Evolutionary conservation across 164 flowering plant genomes (phyloP).

Genomic region (Sextonia rubra): DNA sequence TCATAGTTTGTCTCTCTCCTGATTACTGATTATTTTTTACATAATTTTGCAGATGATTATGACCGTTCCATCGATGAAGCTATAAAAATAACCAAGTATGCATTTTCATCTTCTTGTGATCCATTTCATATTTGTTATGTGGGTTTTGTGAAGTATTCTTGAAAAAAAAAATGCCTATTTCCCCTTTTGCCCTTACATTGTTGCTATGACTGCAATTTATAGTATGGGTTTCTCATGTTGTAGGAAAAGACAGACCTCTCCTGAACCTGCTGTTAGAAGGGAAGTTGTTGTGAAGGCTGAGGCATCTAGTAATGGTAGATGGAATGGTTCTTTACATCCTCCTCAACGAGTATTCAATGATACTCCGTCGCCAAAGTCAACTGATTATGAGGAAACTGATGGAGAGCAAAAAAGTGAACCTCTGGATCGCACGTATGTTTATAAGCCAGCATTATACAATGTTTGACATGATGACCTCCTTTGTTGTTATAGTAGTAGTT

Average conservation of each 20-base stretch:
- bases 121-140: neutral
- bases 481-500: no score
- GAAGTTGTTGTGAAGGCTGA: slow-evolving; percentile 47
- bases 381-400: slow-evolving; percentile 53
- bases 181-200: neutral
- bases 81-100: slow-evolving; percentile 90
- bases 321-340: slow-evolving; percentile 47
- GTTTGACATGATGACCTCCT: neutral
- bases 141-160: neutral
- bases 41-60: slow-evolving; percentile 75
- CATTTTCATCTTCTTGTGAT: slow-evolving; percentile 3
- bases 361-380: slow-evolving; percentile 52
- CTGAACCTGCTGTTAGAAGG: slow-evolving; percentile 54
- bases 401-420: slow-evolving; percentile 44
- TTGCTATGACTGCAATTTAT: neutral
- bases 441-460: neutral
- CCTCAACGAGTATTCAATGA: slow-evolving; percentile 33
- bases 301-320: slow-evolving; percentile 59
- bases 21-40: slow-evolving; percentile 9
- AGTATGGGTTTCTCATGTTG: neutral
- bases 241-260: slow-evolving; percentile 65
- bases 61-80: slow-evolving; percentile 96
- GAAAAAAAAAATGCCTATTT: neutral
- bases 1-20: neutral
- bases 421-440: slow-evolving; percentile 66